Percentiles rank a stretch among this genome's conserved stretches.
Evolutionary conservation across 2,329 filamentous ascomycete species (phyloP).

Genomic region (Huntiella moniliformis): DNA sequence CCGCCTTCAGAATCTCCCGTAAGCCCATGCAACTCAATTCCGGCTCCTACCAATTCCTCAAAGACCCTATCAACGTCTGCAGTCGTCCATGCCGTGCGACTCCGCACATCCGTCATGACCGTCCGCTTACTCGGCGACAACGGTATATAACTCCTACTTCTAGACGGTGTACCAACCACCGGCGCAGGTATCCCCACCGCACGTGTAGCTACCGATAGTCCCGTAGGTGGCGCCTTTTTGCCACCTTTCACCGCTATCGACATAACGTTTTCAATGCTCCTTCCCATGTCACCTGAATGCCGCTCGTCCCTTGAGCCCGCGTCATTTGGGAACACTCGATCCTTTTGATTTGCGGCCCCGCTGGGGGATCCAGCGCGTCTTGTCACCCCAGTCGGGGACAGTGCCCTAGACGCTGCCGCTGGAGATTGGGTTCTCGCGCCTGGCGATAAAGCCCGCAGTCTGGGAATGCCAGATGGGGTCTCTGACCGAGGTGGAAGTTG

Average conservation of each 20-base stretch:
- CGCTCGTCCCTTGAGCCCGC: background rate
- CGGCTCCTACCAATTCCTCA: constrained; percentile 18
- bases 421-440: background rate
- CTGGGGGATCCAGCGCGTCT: too few species aligned
- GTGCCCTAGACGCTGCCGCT: background rate
- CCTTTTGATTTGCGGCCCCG: too few species aligned
- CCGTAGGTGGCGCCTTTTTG: background rate
- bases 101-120: constrained; percentile 25
- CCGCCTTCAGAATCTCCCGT: constrained; percentile 16
- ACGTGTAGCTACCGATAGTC: background rate
- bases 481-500: background rate
- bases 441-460: background rate
- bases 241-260: background rate
- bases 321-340: too few species aligned
- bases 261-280: background rate
- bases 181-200: constrained; percentile 1
- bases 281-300: background rate
- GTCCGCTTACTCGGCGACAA: constrained; percentile 7
- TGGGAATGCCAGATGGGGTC: background rate
- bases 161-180: background rate
- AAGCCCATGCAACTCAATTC: background rate
- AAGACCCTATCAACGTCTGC: constrained; percentile 62
- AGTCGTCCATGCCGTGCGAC: constrained; percentile 47
- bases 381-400: background rate
- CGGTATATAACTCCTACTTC: background rate